A percentile compares a stretch with the other conserved stretches of the same genome.
These are phyloP conservation scores for Nakazawaea pomicola DNA, from an alignment of 805 yeast genomes.

Conservation along the genomic window DNA sequence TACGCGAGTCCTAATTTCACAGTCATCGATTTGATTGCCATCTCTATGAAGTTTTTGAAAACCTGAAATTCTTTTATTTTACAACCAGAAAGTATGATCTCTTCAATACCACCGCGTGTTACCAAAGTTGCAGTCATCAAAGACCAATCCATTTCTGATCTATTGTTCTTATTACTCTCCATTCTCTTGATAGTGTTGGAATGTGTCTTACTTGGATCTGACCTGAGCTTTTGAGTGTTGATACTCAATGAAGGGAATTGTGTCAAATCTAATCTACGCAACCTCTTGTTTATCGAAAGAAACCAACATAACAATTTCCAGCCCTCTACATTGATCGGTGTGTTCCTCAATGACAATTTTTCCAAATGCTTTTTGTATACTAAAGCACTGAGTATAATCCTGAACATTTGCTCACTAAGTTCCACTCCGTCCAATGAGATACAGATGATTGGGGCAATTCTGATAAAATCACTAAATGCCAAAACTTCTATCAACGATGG, in stretches of 20 bases:
- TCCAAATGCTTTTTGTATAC: slow-evolving; percentile 61
- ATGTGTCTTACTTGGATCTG: slow-evolving; percentile 14
- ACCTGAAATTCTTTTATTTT: slow-evolving; percentile 49
- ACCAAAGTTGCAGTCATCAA: slow-evolving; percentile 64
- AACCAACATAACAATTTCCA: slow-evolving; percentile 82
- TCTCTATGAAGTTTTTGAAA: slow-evolving; percentile 50
- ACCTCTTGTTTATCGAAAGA: slow-evolving; percentile 52
- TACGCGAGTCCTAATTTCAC: slow-evolving; percentile 72
- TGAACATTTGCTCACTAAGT: slow-evolving; percentile 70
- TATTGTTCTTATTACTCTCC: slow-evolving; percentile 44
- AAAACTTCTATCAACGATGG: slow-evolving; percentile 87
- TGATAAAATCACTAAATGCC: slow-evolving; percentile 81
- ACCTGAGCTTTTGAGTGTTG: slow-evolving; percentile 35
- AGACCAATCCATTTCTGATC: slow-evolving; percentile 83
- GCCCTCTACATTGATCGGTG: slow-evolving; percentile 63
- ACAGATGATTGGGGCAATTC: slow-evolving; percentile 78
- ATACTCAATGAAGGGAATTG: slow-evolving; percentile 52
- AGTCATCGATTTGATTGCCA: slow-evolving; percentile 53
- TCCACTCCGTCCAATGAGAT: slow-evolving; percentile 76
- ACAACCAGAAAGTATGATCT: slow-evolving; percentile 74
- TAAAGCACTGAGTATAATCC: slow-evolving; percentile 66
- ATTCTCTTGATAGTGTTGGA: slow-evolving; percentile 31
- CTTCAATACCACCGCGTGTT: slow-evolving; percentile 73
- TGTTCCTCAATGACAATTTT: slow-evolving; percentile 73
- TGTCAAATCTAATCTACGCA: slow-evolving; percentile 63